phyloP scores from a whole-genome alignment of 495 filamentous ascomycete species.

The Penicillium daleae region DNA sequence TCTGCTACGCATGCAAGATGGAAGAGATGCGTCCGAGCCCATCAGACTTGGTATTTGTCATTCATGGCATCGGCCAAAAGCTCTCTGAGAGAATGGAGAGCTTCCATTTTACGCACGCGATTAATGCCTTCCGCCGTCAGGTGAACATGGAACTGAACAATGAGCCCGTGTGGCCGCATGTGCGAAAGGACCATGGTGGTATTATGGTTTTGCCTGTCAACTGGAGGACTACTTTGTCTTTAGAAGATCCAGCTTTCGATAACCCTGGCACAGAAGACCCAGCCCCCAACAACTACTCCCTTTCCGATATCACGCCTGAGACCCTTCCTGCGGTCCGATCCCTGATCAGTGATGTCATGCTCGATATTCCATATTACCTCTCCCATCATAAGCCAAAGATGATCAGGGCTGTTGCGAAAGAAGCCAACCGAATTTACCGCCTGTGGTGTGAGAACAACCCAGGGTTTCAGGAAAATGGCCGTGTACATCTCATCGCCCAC shows the following conservation, averaged over 20 bases:
- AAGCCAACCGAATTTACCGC: constrained; percentile 91
- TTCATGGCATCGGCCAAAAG: constrained; percentile 97
- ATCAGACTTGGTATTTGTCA: constrained; percentile 85
- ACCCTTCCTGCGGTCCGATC: constrained; percentile 87
- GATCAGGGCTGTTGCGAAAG: constrained; percentile 83
- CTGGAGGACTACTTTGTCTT: constrained; percentile 83
- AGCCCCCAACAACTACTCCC: constrained; percentile 66
- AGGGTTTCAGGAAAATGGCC: constrained; percentile 75
- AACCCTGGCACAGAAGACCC: constrained; percentile 48
- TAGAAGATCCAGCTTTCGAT: constrained; percentile 73
- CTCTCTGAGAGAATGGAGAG: constrained; percentile 94
- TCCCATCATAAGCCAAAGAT: constrained; percentile 95
- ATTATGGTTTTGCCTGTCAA: constrained; percentile 83
- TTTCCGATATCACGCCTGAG: constrained; percentile 90
- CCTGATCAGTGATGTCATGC: constrained; percentile 94
- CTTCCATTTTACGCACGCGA: constrained; percentile 94
- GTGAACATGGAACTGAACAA: constrained; percentile 83
- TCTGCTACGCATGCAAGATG: constrained; percentile 55
- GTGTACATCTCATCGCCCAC: constrained; percentile 91
- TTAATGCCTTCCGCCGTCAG: constrained; percentile 85
- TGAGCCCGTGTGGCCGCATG: constrained; percentile 69
- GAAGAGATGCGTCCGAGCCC: constrained; percentile 72
- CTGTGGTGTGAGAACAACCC: constrained; percentile 94
- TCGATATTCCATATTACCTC: constrained; percentile 96
- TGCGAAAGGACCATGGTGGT: constrained; percentile 70